Percentiles rank a stretch among this genome's conserved stretches.
Conservation (phyloP, 2,329 filamentous ascomycete species). For the Canariomyces notabilis region DNA sequence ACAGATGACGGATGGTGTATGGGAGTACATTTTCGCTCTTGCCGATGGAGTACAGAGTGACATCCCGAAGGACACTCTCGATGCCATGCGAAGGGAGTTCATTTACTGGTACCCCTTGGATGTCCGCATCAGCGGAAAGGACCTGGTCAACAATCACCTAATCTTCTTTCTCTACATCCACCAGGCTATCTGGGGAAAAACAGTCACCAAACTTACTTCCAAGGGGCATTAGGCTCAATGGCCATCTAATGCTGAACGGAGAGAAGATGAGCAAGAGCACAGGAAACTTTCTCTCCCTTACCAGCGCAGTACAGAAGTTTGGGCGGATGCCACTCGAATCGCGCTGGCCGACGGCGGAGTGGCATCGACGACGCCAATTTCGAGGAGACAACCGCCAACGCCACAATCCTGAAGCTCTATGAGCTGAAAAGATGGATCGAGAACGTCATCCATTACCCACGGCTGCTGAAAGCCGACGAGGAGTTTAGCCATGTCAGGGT, state of each 20-base stretch:
- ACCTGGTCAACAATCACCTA: constrained; percentile 80
- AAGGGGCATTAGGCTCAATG: constrained; percentile 73
- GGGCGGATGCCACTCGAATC: constrained; percentile 65
- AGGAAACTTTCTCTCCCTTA: constrained; percentile 85
- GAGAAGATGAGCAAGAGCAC: constrained; percentile 96
- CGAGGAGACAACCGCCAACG: constrained; percentile 65
- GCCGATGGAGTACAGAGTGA: constrained; percentile 46
- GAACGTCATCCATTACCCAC: constrained; percentile 34
- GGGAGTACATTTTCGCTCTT: constrained; percentile 81
- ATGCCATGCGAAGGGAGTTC: constrained; percentile 77
- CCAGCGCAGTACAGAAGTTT: constrained; percentile 79
- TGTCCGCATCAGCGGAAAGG: constrained; percentile 77
- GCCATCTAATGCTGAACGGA: constrained; percentile 83
- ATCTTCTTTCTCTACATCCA: constrained; percentile 91
- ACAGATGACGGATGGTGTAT: constrained; percentile 85
- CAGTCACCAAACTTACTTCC: constrained; percentile 68
- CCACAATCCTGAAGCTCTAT: constrained; percentile 59
- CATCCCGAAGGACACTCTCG: constrained; percentile 65
- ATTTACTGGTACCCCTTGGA: constrained; percentile 92
- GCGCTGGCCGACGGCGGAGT: constrained; percentile 51
- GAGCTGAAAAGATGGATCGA: constrained; percentile 59
- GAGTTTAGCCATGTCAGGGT: constrained; percentile 3
- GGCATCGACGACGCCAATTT: constrained; percentile 69
- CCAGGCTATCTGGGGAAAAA: constrained; percentile 63
- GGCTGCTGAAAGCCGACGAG: neutral